Base-by-base conservation (phyloP, 345 rosid genomes). In the Zanthoxylum bungeanum region DNA sequence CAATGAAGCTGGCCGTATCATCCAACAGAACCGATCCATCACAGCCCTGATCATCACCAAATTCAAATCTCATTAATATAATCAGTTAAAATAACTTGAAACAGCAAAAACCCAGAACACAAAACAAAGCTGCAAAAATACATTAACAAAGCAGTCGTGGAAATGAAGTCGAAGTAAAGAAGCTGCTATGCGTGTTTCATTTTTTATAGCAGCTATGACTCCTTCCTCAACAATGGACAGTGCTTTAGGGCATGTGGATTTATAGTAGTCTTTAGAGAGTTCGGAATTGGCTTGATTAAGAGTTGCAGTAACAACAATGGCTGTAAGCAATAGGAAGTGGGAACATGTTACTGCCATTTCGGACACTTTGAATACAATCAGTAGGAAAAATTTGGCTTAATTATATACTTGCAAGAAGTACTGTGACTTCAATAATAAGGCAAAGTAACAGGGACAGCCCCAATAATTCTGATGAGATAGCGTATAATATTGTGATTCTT, bases 141-240 rank as follows among this genome's bases (percentile, higher is more conserved):
- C 90, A 31, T 80, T 78, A 39, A 86, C 90, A 64, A 86, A 82
- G 70, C 90, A 86, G 69, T 86, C 85, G 59, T 78, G 85, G 75
- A 79, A 84, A 68, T 84, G 87, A 14, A 83, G 40, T 8, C 87
- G 78, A 24, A 78, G 80, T 16, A 84, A 67, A 12, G 87, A 84
- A 5, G 90, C 85, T 0, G 84, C 88, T 7, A 77, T 37, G 4
- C 84, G 81, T 0, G 79, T 64, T 55, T 83, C 79, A 0, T 74
- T 71, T 36, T 47, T 70, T 9, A 83, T 68, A 5, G 76, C 86
- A 0, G 58, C 69, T 9, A 2, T 59, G 10, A 83, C 75, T 12
- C 71, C 85, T 0, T 37, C 70, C 27, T 58, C 3, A 30, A 84
- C 71, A 5, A 82, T 76, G 2, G 79, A 24, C 5, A 72, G 31